These are phyloP conservation scores for Fusarium keratoplasticum DNA, from an alignment of 2,329 filamentous ascomycete species.

Conservation along the genomic window DNA sequence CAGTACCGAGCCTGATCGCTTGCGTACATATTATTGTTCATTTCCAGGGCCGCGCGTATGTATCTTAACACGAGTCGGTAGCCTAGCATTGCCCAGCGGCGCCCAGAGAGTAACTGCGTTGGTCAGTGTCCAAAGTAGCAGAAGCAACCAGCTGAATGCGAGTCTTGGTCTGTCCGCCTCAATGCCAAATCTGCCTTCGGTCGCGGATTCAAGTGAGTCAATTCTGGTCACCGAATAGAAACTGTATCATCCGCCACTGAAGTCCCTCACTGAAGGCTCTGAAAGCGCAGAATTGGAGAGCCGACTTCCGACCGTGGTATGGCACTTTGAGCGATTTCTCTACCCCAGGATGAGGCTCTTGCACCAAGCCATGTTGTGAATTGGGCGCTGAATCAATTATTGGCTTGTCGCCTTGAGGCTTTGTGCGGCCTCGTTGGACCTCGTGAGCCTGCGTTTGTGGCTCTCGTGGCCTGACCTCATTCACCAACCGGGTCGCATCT, in stretches of 20 bases:
- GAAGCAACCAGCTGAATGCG: background rate
- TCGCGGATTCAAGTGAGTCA: slow-evolving; percentile 19
- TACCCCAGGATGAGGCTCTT: background rate
- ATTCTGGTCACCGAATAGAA: background rate
- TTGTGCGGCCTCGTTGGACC: background rate
- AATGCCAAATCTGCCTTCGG: background rate
- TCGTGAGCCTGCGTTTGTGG: background rate
- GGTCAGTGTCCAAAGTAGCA: background rate
- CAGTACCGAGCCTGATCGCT: background rate
- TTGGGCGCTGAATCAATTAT: background rate
- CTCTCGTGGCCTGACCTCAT: background rate
- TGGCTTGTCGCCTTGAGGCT: background rate
- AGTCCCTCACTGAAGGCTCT: background rate
- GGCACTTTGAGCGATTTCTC: background rate
- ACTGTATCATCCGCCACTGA: slow-evolving; percentile 6
- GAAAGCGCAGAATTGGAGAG: background rate
- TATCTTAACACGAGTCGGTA: slow-evolving; percentile 7
- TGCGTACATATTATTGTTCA: background rate
- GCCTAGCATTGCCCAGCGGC: background rate
- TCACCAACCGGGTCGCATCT: background rate
- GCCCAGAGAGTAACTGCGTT: background rate
- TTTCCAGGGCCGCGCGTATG: slow-evolving; percentile 15
- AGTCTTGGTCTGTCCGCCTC: background rate
- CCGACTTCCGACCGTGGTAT: background rate
- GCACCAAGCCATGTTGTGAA: background rate